A percentile compares a stretch with the other conserved stretches of the same genome.
Conservation (phyloP, 345 rosid genomes). For the Pugionium cornutum region DNA sequence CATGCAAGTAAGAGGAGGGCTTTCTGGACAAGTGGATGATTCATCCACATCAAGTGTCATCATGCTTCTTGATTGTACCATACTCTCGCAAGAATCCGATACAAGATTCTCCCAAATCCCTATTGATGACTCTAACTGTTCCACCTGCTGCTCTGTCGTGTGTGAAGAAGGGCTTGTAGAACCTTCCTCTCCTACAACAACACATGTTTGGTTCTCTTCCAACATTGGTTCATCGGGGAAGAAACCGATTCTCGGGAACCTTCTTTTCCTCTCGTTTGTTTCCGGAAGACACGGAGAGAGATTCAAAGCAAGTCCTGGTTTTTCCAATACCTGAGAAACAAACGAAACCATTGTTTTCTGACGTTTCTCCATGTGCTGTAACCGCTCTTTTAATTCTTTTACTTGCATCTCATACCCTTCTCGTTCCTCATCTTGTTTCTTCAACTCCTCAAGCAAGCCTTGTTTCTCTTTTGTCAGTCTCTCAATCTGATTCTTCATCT, state of each 20-base stretch:
- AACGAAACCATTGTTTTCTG: conserved; percentile 64
- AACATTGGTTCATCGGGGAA: conserved; percentile 32
- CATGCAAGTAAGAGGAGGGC: conserved; percentile 61
- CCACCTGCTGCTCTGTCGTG: conserved; percentile 49
- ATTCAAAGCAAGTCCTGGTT: conserved; percentile 66
- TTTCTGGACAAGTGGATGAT: conserved; percentile 68
- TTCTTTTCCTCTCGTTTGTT: conserved; percentile 76
- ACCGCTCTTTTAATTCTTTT: conserved; percentile 55
- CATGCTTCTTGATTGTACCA: conserved; percentile 41
- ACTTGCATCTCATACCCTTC: conserved; percentile 53
- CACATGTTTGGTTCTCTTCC: conserved; percentile 48
- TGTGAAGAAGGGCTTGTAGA: conserved; percentile 48
- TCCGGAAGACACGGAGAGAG: conserved; percentile 50
- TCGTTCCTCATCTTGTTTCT: conserved; percentile 56
- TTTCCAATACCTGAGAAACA: conserved; percentile 57
- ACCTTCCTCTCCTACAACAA: conserved; percentile 29
- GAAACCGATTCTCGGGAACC: conserved; percentile 54
- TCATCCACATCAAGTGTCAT: conserved; percentile 61
- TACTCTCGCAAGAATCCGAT: conserved; percentile 45
- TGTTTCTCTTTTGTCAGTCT: conserved; percentile 62
- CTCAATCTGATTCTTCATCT: conserved; percentile 60
- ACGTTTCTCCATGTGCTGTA: conserved; percentile 59
- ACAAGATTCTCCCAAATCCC: conserved; percentile 74
- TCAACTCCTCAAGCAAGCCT: conserved; percentile 52
- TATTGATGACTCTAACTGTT: conserved; percentile 70